Evolutionary conservation across 1,139 yeast species (phyloP), one percentile per base, ranked within the genome.

Genomic region (Candida frijolesensis): DNA sequence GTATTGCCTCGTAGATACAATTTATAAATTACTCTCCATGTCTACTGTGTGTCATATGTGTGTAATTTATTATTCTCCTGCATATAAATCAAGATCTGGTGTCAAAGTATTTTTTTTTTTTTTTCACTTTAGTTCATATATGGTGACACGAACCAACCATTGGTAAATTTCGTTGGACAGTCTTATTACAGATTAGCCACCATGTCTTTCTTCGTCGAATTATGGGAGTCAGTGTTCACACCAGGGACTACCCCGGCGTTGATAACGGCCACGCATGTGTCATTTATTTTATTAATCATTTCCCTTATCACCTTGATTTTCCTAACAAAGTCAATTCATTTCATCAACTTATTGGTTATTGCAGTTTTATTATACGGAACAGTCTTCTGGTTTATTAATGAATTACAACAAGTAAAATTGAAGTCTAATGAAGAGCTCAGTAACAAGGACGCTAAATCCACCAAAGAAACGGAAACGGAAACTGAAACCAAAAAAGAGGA

Each of bases 201-300:
- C 27, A 44, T 44, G 46, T 44, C 46, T 4, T 85, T 88, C 65
- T 59, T 88, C 40, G 77, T 71, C 22, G 96, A 87, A 34, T 78
- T 94, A 45, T 92, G 98, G 97, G 85, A 87, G 54, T 87, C 96
- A 7, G 82, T 94, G 30, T 87, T 92, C 67, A 87, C 92, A n/a
- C 98, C 98, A 1, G 99, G 99, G 1, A 83, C 96, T 0, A 82
- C 94, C 0, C 97, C 97, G 0, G 91, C 96, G 0, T 77, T 94
- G 48, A 76, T 91, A 15, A 76, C 79, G 41, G 97, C 98, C 9
- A 70, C 74, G 1, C 74, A 70, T 59, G 71, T 60, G 2, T 68
- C 72, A 43, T 70, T 70, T 48, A 58, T 69, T 5, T 54, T 67
- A 37, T 59, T 70, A 39, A 71, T 76, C 9, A 47, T 69, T 14